A percentile compares a stretch with the other conserved stretches of the same genome.
Conservation (phyloP, 2,329 filamentous ascomycete species). For the Kalaharituber pfeilii region DNA sequence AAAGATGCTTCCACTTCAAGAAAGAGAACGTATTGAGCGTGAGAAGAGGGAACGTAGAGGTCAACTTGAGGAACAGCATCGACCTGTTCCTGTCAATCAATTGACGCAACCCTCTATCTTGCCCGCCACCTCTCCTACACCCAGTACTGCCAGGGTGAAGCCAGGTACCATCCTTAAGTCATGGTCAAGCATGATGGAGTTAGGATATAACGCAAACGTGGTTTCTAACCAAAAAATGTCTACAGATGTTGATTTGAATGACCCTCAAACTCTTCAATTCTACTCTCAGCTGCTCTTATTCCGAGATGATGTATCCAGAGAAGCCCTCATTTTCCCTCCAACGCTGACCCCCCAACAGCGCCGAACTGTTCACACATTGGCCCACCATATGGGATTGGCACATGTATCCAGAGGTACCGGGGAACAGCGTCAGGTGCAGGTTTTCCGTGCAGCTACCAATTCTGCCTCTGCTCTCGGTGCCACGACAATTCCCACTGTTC, state of each 20-base stretch:
- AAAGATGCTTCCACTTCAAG: constrained; percentile 93
- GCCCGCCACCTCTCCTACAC: constrained; percentile 27
- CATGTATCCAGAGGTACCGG: constrained; percentile 80
- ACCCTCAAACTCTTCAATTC: constrained; percentile 68
- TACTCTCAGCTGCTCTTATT: constrained; percentile 85
- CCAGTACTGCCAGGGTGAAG: constrained; percentile 16
- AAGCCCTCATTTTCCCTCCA: constrained; percentile 68
- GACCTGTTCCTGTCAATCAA: constrained; percentile 41
- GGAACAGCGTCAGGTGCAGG: constrained; percentile 75
- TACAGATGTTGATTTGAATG: constrained; percentile 72
- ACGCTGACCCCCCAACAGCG: constrained; percentile 68
- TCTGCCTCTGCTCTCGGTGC: constrained; percentile 29
- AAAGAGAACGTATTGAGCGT: constrained; percentile 86
- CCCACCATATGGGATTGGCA: constrained; percentile 83
- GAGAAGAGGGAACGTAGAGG: constrained; percentile 93
- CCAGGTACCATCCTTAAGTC: constrained; percentile 13
- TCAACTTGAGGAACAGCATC: constrained; percentile 92
- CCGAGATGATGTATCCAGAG: constrained; percentile 58
- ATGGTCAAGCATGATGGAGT: constrained; percentile 11
- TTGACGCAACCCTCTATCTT: constrained; percentile 44
- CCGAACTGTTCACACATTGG: constrained; percentile 79
- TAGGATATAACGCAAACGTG: neutral
- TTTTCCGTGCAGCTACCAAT: constrained; percentile 36
- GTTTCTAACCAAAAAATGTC: constrained; percentile 14
- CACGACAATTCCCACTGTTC: constrained; percentile 42